Conservation (phyloP, 2,329 filamentous ascomycete species). For the Phyllosticta citribraziliensis region DNA sequence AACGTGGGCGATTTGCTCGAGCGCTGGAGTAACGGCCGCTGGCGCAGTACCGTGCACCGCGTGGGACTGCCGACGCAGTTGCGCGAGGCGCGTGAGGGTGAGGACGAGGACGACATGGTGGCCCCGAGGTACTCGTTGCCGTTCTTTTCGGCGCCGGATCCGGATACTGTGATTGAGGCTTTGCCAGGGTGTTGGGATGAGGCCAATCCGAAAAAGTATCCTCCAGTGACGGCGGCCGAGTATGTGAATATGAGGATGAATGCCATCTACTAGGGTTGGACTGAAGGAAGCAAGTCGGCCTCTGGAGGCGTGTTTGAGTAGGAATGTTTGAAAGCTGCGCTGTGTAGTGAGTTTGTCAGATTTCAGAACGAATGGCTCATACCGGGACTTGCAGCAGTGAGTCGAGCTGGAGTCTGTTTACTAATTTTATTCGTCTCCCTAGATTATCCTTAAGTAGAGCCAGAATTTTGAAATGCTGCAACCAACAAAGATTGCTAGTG, state of each 20-base stretch:
- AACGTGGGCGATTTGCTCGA: constrained; percentile 33
- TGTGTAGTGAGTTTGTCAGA: too few species aligned
- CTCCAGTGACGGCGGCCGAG: constrained; percentile 28
- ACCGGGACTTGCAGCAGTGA: too few species aligned
- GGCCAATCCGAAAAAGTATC: constrained; percentile 28
- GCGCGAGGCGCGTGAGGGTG: background rate
- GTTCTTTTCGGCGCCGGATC: constrained; percentile 31
- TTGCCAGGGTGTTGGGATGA: constrained; percentile 25
- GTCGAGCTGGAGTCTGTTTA: too few species aligned
- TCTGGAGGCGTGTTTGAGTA: too few species aligned
- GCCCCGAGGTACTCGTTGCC: constrained; percentile 31
- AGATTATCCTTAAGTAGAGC: too few species aligned
- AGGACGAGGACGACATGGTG: constrained; percentile 18
- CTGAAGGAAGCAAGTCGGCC: too few species aligned
- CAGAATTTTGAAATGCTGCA: too few species aligned
- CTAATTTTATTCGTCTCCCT: too few species aligned
- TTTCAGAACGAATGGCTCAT: too few species aligned
- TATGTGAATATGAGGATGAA: constrained; percentile 27
- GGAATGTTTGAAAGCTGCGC: too few species aligned
- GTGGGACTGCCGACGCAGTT: constrained; percentile 23
- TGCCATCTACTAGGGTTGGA: constrained; percentile 15
- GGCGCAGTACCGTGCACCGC: constrained; percentile 30
- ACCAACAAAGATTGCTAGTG: too few species aligned
- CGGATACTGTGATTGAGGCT: constrained; percentile 30
- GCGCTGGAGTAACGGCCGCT: constrained; percentile 29